Conservation (phyloP, 1,284 basidiomycete genomes). For the Thecaphora thlaspeos region DNA sequence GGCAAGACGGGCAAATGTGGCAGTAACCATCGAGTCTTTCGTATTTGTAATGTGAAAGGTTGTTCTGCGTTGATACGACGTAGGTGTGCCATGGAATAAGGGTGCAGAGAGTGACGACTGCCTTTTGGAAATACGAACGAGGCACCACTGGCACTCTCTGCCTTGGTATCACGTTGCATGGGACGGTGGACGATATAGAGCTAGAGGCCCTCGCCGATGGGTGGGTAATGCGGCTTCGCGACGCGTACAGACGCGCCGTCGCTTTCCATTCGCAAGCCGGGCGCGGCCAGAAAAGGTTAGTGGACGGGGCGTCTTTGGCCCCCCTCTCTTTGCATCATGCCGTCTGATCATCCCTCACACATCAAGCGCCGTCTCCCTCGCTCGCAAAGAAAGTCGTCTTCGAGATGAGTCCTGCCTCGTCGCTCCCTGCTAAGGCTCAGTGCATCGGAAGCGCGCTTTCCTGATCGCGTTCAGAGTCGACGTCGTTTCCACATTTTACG, state of each 20-base stretch:
- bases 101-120: constrained; percentile 27
- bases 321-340: background rate
- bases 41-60: too few relatives aligned
- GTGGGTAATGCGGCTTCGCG: constrained; percentile 25
- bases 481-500: too few relatives aligned
- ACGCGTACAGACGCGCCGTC: constrained; percentile 21
- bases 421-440: too few relatives aligned
- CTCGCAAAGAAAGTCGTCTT: background rate
- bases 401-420: background rate
- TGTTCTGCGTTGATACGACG: too few relatives aligned
- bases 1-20: too few relatives aligned
- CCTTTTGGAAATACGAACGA: constrained; percentile 31
- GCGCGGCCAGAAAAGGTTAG: constrained; percentile 6
- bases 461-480: too few relatives aligned
- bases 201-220: constrained; percentile 39
- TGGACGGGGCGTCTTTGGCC: background rate
- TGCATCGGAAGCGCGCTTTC: too few relatives aligned
- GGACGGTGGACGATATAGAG: constrained; percentile 24
- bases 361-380: background rate
- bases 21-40: too few relatives aligned
- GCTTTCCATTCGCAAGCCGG: constrained; percentile 12
- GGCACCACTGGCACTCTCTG: constrained; percentile 24
- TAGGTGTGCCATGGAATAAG: constrained; percentile 11
- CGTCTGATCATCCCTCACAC: background rate
- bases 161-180: constrained; percentile 32